A percentile compares a stretch with the other conserved stretches of the same genome.
Conservation (phyloP, 345 rosid genomes). For the Brassica juncea region DNA sequence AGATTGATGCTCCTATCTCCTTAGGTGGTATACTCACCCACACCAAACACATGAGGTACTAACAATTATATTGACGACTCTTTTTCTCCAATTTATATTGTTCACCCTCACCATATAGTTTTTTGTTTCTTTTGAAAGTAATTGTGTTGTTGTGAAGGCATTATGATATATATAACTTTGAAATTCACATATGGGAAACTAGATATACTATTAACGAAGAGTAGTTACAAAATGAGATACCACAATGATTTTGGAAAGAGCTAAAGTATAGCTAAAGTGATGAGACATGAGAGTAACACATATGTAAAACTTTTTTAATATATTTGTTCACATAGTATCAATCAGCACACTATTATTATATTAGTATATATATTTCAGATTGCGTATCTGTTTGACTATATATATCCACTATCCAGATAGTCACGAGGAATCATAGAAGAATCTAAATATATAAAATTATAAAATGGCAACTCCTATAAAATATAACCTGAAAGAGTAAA, state of each 20-base stretch:
- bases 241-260: neutral
- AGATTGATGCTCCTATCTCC: slow-evolving; percentile 78
- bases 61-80: neutral
- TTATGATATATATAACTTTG: neutral
- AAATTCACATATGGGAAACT: neutral
- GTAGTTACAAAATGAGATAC: neutral
- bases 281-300: neutral
- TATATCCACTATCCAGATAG: slow-evolving; percentile 8
- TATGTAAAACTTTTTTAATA: neutral
- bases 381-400: neutral
- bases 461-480: neutral
- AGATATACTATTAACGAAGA: neutral
- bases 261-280: neutral
- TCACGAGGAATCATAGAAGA: slow-evolving; percentile 15
- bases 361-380: neutral
- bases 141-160: neutral
- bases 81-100: neutral
- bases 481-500: slow-evolving; percentile 4
- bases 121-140: neutral
- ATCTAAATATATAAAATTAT: slow-evolving; percentile 10
- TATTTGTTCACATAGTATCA: neutral
- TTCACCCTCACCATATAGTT: neutral
- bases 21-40: slow-evolving; percentile 62
- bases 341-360: neutral
- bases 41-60: slow-evolving; percentile 64